These are phyloP conservation scores for Populus ilicifolia DNA, from an alignment of 345 rosid species.

Conservation along the genomic window DNA sequence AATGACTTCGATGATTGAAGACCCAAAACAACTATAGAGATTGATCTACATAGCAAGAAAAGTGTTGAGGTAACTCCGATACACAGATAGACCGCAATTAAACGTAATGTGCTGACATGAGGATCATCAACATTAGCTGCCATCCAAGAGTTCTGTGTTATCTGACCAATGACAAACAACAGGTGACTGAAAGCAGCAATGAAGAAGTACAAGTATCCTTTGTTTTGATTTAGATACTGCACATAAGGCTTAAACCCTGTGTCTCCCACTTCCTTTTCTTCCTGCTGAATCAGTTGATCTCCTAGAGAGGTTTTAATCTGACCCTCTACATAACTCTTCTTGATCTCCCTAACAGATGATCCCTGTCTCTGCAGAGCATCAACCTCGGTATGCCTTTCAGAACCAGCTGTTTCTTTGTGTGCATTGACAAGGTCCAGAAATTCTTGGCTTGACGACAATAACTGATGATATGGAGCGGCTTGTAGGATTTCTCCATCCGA, in stretches of 20 bases:
- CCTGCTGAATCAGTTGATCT: conserved; percentile 72
- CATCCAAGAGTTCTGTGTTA: conserved; percentile 70
- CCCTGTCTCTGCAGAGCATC: conserved; percentile 29
- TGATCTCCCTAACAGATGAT: conserved; percentile 49
- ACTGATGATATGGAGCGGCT: conserved; percentile 70
- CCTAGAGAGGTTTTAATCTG: conserved; percentile 46
- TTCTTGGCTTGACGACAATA: conserved; percentile 56
- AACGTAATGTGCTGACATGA: conserved; percentile 42
- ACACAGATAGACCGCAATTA: conserved; percentile 57
- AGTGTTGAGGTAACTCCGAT: conserved; percentile 48
- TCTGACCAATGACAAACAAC: conserved; percentile 51
- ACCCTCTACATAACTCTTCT: conserved; percentile 39
- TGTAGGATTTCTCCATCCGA: conserved; percentile 74
- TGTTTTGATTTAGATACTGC: conserved; percentile 65
- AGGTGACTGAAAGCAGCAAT: conserved; percentile 44
- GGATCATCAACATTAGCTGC: conserved; percentile 73
- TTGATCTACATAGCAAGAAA: conserved; percentile 52
- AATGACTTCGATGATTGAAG: conserved; percentile 60
- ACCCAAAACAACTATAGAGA: conserved; percentile 47
- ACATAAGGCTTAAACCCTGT: conserved; percentile 68
- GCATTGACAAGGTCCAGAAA: conserved; percentile 88
- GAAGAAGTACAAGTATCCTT: conserved; percentile 66
- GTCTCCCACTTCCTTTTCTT: conserved; percentile 80
- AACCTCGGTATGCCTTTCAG: conserved; percentile 52
- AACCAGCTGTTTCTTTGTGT: conserved; percentile 91